Evolutionary conservation across 805 yeast genomes (phyloP).

Genomic region (Clavispora santaluciae): DNA sequence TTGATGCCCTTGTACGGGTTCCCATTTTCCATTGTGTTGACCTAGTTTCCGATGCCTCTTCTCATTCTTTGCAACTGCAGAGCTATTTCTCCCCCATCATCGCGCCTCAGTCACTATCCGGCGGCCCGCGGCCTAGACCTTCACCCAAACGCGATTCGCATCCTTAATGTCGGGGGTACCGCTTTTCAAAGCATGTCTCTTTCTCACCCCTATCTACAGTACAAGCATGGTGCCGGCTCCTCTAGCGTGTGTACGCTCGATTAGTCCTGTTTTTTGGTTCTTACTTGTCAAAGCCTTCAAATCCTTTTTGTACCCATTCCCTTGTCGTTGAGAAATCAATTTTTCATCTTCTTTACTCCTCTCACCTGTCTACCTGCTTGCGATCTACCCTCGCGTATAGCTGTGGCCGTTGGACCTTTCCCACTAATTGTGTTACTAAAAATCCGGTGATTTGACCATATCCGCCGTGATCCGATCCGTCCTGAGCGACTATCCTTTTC

Average conservation of each 20-base stretch:
- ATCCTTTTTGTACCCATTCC: background rate
- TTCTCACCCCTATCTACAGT: slow-evolving; percentile 1
- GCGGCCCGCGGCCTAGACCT: background rate
- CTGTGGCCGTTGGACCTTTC: background rate
- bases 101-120: too few relatives aligned
- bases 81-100: too few relatives aligned
- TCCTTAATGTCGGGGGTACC: background rate
- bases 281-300: background rate
- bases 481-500: background rate
- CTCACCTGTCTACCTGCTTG: background rate
- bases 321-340: background rate
- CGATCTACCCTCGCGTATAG: background rate
- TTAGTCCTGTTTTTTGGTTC: slow-evolving; percentile 1
- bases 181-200: slow-evolving; percentile 1
- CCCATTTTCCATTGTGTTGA: too few relatives aligned
- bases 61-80: too few relatives aligned
- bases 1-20: too few relatives aligned
- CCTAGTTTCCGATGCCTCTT: too few relatives aligned
- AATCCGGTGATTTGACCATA: background rate
- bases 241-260: slow-evolving; percentile 1
- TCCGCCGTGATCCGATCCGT: background rate
- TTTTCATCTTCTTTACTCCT: background rate
- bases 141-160: background rate
- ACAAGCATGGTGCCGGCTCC: slow-evolving; percentile 1
- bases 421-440: background rate